A percentile compares a stretch with the other conserved stretches of the same genome.
Conservation (phyloP, 441 rosid genomes). For the Populus hybrid region DNA sequence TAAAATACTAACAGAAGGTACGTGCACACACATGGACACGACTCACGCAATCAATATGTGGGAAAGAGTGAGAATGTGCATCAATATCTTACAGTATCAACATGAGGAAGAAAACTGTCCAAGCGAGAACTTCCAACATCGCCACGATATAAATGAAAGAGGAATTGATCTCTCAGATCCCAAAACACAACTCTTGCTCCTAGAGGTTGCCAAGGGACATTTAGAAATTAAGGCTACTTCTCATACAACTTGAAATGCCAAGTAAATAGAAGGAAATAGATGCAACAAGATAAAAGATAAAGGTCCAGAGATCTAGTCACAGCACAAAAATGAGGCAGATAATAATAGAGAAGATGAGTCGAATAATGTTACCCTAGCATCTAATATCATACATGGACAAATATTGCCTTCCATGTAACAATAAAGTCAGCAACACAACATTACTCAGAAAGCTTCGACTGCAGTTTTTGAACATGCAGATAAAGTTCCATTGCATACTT, state of each 20-base stretch:
- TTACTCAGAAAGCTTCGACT: background rate
- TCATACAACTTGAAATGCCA: constrained; percentile 14
- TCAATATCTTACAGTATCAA: constrained; percentile 68
- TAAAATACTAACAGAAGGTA: background rate
- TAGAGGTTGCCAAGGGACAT: constrained; percentile 25
- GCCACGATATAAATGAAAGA: constrained; percentile 66
- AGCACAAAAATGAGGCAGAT: background rate
- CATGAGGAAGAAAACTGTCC: constrained; percentile 68
- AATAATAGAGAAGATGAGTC: background rate
- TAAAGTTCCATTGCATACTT: background rate
- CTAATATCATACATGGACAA: background rate
- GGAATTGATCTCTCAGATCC: constrained; percentile 85
- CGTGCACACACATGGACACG: background rate
- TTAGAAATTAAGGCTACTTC: constrained; percentile 11
- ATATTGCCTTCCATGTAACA: background rate
- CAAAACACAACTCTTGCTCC: constrained; percentile 87
- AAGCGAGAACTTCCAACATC: constrained; percentile 74
- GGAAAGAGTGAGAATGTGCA: constrained; percentile 11
- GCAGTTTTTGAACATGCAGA: background rate
- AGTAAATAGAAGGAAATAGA: background rate
- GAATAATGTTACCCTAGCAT: background rate
- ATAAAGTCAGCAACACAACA: background rate
- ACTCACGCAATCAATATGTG: background rate
- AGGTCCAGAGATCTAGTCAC: background rate
- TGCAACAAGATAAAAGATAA: background rate